These are phyloP conservation scores for Debaryomyces psychrophilus DNA, from an alignment of 1,139 yeast species.

Conservation along the genomic window DNA sequence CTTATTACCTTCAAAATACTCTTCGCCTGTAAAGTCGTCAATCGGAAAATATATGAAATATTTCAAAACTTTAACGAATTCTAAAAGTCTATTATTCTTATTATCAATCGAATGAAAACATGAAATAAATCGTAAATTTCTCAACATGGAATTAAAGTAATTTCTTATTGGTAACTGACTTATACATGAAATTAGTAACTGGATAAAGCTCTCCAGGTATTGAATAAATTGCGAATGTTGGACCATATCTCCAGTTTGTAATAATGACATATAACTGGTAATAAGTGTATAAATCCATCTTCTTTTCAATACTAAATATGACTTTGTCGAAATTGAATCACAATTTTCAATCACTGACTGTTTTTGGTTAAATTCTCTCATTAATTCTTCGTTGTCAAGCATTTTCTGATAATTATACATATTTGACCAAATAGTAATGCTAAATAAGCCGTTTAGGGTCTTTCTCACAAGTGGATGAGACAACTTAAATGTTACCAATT, in stretches of 20 bases:
- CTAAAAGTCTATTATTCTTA: not conserved
- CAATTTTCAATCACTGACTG: slow-evolving; percentile 10
- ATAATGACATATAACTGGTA: slow-evolving; percentile 15
- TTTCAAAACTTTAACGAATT: slow-evolving; percentile 21
- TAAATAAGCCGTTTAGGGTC: slow-evolving; percentile 35
- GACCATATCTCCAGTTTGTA: slow-evolving; percentile 2
- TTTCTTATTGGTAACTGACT: slow-evolving; percentile 48
- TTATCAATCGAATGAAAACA: slow-evolving; percentile 3
- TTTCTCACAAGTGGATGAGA: slow-evolving; percentile 22
- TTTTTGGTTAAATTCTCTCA: not conserved
- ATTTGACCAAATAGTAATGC: slow-evolving; percentile 39
- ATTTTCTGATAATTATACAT: slow-evolving; percentile 23
- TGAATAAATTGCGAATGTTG: slow-evolving; percentile 6
- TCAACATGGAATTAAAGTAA: slow-evolving; percentile 36
- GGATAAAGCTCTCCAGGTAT: slow-evolving; percentile 19
- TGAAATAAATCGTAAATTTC: slow-evolving; percentile 24
- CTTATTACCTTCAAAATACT: not conserved
- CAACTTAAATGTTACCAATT: slow-evolving; percentile 8
- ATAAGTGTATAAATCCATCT: slow-evolving; percentile 24
- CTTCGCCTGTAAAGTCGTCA: slow-evolving; percentile 43
- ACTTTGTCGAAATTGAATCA: slow-evolving; percentile 7
- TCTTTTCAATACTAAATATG: slow-evolving; percentile 15
- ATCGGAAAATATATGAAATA: slow-evolving; percentile 40
- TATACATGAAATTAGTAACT: slow-evolving; percentile 31
- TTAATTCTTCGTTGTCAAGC: slow-evolving; percentile 9